Percentiles rank a stretch among this genome's conserved stretches.
Conservation (phyloP, 179 eudicot genomes). For the Silene coronaria region DNA sequence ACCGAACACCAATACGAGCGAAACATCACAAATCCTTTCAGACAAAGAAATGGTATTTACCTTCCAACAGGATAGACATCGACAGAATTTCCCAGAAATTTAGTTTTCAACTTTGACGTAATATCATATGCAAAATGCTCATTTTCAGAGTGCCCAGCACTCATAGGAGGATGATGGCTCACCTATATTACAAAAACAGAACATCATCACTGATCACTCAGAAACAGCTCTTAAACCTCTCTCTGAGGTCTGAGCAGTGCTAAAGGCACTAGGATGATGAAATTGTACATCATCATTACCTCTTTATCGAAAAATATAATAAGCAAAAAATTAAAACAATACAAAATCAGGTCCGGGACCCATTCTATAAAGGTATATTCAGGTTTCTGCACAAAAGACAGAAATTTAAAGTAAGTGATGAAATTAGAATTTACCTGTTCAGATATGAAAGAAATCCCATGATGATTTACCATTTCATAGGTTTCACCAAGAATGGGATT, state of each 20-base stretch:
- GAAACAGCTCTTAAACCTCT: background rate
- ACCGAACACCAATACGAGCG: background rate
- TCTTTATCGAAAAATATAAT: too few species aligned
- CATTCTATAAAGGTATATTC: too few species aligned
- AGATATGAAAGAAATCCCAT: slow-evolving; percentile 70
- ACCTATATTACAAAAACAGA: slow-evolving; percentile 35
- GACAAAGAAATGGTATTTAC: slow-evolving; percentile 29
- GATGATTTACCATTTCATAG: slow-evolving; percentile 88
- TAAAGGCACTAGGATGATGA: background rate
- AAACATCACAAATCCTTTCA: background rate
- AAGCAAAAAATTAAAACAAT: too few species aligned
- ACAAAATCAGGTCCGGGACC: too few species aligned
- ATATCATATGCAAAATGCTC: slow-evolving; percentile 81
- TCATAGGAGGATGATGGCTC: slow-evolving; percentile 97
- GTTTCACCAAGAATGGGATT: slow-evolving; percentile 99
- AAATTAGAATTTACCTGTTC: slow-evolving; percentile 60
- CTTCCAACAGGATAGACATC: slow-evolving; percentile 97
- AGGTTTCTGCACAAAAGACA: slow-evolving; percentile 1
- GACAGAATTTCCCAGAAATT: slow-evolving; percentile 82
- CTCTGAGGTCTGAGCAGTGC: background rate
- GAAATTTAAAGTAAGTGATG: background rate
- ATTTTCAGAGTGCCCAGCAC: slow-evolving; percentile 97
- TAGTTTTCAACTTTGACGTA: slow-evolving; percentile 91
- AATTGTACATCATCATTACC: too few species aligned
- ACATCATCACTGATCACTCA: background rate